Conservation (phyloP, 495 filamentous ascomycete genomes). For the Chaetomidium leptoderma region DNA sequence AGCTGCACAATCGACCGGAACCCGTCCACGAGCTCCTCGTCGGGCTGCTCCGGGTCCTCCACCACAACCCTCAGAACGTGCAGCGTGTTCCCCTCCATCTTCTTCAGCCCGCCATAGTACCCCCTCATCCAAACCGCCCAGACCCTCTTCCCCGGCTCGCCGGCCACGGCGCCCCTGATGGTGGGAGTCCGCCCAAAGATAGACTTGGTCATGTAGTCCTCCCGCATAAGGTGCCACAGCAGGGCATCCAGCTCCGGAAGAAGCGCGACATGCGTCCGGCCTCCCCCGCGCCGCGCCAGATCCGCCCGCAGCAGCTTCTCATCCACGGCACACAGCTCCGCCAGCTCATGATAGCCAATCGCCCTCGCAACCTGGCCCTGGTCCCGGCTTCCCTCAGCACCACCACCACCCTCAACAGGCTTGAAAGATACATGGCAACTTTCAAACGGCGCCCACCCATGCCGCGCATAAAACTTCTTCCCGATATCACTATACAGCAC, state of each 20-base stretch:
- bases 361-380: constrained; percentile 25
- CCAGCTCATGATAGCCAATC: constrained; percentile 50
- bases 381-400: not conserved
- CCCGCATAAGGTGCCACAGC: constrained; percentile 80
- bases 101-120: constrained; percentile 49
- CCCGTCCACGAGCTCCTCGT: constrained; percentile 52
- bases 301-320: constrained; percentile 44
- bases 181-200: constrained; percentile 49
- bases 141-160: constrained; percentile 48
- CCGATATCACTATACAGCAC: constrained; percentile 94
- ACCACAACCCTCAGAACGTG: constrained; percentile 76
- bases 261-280: constrained; percentile 57
- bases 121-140: constrained; percentile 82
- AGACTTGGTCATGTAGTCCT: constrained; percentile 70
- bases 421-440: constrained; percentile 67
- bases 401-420: constrained; percentile 31
- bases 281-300: constrained; percentile 34
- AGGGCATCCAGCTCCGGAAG: constrained; percentile 68
- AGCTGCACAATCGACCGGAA: constrained; percentile 49
- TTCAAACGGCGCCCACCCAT: constrained; percentile 72
- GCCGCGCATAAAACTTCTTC: constrained; percentile 79
- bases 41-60: constrained; percentile 48
- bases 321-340: constrained; percentile 55
- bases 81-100: constrained; percentile 59
- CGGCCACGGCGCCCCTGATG: constrained; percentile 63